Percentiles rank a stretch among this genome's conserved stretches.
These are phyloP conservation scores for Artemisia annua DNA, from an alignment of 129 eudicot genomes.

Conservation along the genomic window DNA sequence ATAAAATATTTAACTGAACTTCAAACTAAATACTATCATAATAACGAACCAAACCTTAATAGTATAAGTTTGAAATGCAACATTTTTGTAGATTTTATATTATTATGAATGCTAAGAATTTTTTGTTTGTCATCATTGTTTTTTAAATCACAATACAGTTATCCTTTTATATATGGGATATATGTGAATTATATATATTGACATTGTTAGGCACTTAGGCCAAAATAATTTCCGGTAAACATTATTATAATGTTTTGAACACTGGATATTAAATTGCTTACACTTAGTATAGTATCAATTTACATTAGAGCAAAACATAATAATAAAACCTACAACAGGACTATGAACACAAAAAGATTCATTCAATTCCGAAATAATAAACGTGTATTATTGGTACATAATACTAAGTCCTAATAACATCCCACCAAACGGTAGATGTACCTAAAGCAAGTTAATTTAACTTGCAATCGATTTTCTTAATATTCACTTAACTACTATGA, in stretches of 20 bases:
- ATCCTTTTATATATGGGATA: no score
- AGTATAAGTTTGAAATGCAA: no score
- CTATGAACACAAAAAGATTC: neutral
- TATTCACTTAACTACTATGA: neutral
- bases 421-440: conserved; percentile 39
- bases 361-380: neutral
- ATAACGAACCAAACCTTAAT: neutral
- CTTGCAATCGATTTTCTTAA: conserved; percentile 7
- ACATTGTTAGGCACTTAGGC: no score
- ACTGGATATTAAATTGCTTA: no score
- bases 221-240: no score
- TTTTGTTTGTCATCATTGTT: no score
- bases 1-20: conserved; percentile 24
- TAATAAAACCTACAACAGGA: neutral
- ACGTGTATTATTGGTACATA: conserved; percentile 19
- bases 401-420: conserved; percentile 3
- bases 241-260: no score
- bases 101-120: no score
- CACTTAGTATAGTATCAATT: no score
- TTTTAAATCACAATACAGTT: no score
- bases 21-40: conserved; percentile 18
- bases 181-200: no score
- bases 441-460: conserved; percentile 28
- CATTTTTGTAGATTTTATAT: no score
- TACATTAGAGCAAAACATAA: neutral